Evolutionary conservation across 2,329 filamentous ascomycete species (phyloP), one percentile per base, ranked within the genome.

Genomic region (Aspergillus puulaauensis): DNA sequence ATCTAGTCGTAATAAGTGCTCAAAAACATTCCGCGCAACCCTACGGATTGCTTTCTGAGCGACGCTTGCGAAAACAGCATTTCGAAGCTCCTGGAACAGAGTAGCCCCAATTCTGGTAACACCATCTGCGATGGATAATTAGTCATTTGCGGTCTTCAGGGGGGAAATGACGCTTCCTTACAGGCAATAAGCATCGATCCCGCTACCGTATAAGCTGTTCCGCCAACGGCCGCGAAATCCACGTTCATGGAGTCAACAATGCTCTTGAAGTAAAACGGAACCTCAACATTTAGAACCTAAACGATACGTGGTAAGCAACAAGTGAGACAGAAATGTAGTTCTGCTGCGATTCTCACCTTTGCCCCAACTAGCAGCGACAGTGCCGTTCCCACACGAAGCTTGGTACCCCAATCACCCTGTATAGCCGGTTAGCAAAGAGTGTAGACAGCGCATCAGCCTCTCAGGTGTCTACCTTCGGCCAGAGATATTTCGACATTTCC

Each of bases 181-280:
- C 83, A 96, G 57, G 91, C 95, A 64, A 99, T 78, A 56, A 99
- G 95, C 86, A 97, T 92, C 57, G 90, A 89, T 4, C 95, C 93
- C 11, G 92, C 95, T 7, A 96, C 88, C 0, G 91, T 92, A 52
- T 88, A 90, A 27, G 91, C 93, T 0, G 92, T 96, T 7, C 92
- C 93, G n/a, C 92, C 93, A 6, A 90, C 79, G 15, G 89, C 83
- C n/a, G 86, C 84, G 71, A 96, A 88, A 74, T 99, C 95, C 65
- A 99, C 85, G 73, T 99, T 99, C 91, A 99, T 96, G 19, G 91
- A 87, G 75, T 99, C 96, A 43, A 99, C 91, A 63, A 99, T 98
- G 75, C 80, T 93, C 81, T 98, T 98, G 81, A 99, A 99, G 81
- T 97, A 99, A 73, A 99, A 99, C 0, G 95, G 95, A 47, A 99